A percentile compares a stretch with the other conserved stretches of the same genome.
These are phyloP conservation scores for Populus pruinosa DNA, from an alignment of 345 rosid genomes.

Conservation along the genomic window DNA sequence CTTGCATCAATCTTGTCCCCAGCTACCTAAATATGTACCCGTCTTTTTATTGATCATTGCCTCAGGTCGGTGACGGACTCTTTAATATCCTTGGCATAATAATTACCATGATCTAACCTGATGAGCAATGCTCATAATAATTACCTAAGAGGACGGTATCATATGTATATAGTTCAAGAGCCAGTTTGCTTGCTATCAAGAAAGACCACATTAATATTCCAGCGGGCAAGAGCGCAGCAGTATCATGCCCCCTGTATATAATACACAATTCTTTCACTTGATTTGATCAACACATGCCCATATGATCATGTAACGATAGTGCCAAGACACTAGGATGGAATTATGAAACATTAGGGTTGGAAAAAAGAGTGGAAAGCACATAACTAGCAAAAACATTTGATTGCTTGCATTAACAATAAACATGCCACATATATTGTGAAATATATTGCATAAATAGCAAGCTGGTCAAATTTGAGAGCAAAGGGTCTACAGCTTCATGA, in stretches of 20 bases:
- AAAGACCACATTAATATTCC: not conserved
- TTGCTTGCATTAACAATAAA: not conserved
- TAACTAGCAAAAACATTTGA: not conserved
- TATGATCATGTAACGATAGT: not conserved
- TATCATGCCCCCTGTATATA: not conserved
- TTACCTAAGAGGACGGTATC: too few relatives aligned
- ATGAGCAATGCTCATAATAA: not conserved
- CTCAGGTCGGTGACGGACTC: not conserved
- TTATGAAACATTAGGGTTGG: not conserved
- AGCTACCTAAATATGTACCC: not conserved
- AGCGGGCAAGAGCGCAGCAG: not conserved
- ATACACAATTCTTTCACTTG: not conserved
- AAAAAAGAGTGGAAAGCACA: not conserved
- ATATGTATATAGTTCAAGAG: too few relatives aligned
- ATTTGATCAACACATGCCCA: not conserved
- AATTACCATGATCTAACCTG: slow-evolving; percentile 6
- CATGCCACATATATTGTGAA: not conserved
- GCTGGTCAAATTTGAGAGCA: slow-evolving; percentile 7
- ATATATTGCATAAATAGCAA: not conserved
- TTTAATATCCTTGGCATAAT: not conserved
- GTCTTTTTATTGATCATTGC: not conserved
- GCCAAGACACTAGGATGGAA: not conserved
- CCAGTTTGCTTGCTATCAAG: too few relatives aligned
- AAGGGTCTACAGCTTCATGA: slow-evolving; percentile 52
- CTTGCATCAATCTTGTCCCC: not conserved